Base-by-base conservation (phyloP, 768 basidiomycete species). In the Termitomyces sp. region DNA sequence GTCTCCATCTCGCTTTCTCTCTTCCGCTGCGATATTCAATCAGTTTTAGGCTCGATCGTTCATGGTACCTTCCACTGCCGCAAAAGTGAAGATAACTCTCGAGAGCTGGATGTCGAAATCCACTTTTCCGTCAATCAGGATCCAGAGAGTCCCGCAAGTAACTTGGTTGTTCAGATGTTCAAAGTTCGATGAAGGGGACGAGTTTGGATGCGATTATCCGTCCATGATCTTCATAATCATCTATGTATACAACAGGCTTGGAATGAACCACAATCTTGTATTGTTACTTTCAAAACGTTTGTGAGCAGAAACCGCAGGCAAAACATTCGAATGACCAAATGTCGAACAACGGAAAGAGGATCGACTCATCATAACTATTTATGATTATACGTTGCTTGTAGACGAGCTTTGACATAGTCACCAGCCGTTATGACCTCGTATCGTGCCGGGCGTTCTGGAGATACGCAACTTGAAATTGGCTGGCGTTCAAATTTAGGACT, bases 101-200 rank as follows among this genome's bases (percentile, higher is more conserved):
- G 96, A 52, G 96, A 97, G 71, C 75, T 98, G 51, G 90, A 96
- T 63, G 85, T 98, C 15, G 95, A 96, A 77, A 92, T 98, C 40
- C 93, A 95, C 71, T 95, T 89, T 64, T 79, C 76, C 18, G 78
- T 83, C 9, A 73, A 77, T 49, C 66, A 75, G 28, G 82, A 85
- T 38, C 77, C 69, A 12, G 74, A 76, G 24, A 68, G 73, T 11
- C 65, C 71, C 7, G 67, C 73, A 36, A 73, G 76, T 38, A 75
- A 75, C 44, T 75, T 80, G n/a, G 74, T 84, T 22, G 88, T 92
- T 22, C 90, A 93, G 70, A 85, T 90, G 67, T 95, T 85, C 75
- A 90, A 86, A 71, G 86, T 95, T 56, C 82, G 91, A 67, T 94
- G 75, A 74, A 58, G 18, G 15, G 16, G 45, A 58, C 49, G 39